These are phyloP conservation scores for Hypoxylon sp. DNA, from an alignment of 2,329 filamentous ascomycete species.

Conservation along the genomic window DNA sequence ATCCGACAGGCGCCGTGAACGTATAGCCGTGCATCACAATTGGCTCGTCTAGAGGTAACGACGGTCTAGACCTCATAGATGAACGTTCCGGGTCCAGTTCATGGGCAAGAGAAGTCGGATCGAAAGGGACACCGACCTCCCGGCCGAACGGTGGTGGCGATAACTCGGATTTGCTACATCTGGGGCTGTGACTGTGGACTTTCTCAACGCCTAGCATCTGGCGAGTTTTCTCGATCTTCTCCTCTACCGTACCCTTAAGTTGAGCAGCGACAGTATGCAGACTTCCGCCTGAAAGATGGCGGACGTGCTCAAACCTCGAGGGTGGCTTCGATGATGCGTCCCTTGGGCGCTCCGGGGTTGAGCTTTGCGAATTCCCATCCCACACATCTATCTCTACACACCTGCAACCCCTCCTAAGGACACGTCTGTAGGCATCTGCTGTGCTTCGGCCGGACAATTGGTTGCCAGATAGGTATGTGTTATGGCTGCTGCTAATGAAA, in stretches of 20 bases:
- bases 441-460: slow-evolving; percentile 85
- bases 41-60: slow-evolving; percentile 72
- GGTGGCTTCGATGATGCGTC: slow-evolving; percentile 56
- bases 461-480: slow-evolving; percentile 91
- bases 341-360: slow-evolving; percentile 51
- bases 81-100: slow-evolving; percentile 40
- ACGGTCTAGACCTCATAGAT: slow-evolving; percentile 47
- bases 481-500: slow-evolving; percentile 95
- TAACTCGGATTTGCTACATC: slow-evolving; percentile 49
- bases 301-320: slow-evolving; percentile 61
- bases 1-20: slow-evolving; percentile 86
- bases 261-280: slow-evolving; percentile 62
- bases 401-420: slow-evolving; percentile 82
- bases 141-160: slow-evolving; percentile 39
- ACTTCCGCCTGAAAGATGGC: slow-evolving; percentile 63
- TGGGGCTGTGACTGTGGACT: slow-evolving; percentile 49
- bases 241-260: slow-evolving; percentile 55
- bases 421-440: slow-evolving; percentile 79
- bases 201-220: slow-evolving; percentile 53
- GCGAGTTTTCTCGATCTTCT: slow-evolving; percentile 55
- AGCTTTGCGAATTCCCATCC: slow-evolving; percentile 73
- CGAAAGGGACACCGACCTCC: slow-evolving; percentile 34
- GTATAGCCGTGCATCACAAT: slow-evolving; percentile 88
- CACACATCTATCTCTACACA: slow-evolving; percentile 97
- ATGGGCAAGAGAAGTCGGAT: slow-evolving; percentile 32